phyloP scores from a whole-genome alignment of 257 asterid genomes.

The Capsicum pubescens region DNA sequence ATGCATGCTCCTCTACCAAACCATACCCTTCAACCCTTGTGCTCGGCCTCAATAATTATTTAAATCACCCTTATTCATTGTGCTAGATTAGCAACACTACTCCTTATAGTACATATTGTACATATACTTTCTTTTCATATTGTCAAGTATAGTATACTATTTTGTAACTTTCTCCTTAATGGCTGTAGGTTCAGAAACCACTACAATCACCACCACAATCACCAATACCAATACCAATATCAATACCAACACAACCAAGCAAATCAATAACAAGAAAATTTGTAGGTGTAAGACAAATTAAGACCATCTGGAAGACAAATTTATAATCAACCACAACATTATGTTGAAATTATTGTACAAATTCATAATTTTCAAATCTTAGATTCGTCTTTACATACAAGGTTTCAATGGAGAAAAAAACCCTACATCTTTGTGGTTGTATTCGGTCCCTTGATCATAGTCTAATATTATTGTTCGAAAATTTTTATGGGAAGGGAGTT shows the following conservation, averaged over 20 bases:
- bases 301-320: conserved; percentile 93
- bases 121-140: background rate
- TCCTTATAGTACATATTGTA: background rate
- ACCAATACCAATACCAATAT: background rate
- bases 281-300: conserved; percentile 83
- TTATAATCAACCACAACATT: no score
- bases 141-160: background rate
- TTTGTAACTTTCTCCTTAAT: conserved; percentile 36
- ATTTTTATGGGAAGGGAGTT: no score
- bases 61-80: background rate
- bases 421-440: no score
- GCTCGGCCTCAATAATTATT: background rate
- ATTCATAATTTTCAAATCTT: no score
- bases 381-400: no score
- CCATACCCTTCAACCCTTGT: no score
- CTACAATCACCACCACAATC: conserved; percentile 39
- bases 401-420: no score
- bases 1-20: no score
- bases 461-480: no score
- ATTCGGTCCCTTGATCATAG: no score
- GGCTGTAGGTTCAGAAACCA: conserved; percentile 52
- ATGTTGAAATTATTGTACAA: no score
- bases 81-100: background rate
- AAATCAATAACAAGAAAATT: conserved; percentile 54
- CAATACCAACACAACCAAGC: conserved; percentile 1